Evolutionary conservation across 805 yeast genomes (phyloP).

Genomic region (Candida coquimbonensis): DNA sequence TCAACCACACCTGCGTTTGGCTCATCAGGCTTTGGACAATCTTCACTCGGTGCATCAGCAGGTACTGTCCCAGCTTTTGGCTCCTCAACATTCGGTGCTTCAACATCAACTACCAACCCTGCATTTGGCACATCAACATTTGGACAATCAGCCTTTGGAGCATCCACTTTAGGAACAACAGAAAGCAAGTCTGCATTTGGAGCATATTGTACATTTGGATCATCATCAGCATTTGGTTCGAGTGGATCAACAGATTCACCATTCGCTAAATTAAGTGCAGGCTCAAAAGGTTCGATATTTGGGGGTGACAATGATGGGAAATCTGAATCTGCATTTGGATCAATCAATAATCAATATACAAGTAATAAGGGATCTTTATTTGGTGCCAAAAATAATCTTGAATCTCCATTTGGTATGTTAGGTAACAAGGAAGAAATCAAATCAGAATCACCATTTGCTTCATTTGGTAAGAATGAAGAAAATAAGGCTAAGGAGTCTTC

Average conservation of each 20-base stretch:
- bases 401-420: slow-evolving; percentile 4
- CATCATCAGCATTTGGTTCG: neutral
- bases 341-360: neutral
- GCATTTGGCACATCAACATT: neutral
- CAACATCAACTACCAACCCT: neutral
- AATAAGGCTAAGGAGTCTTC: slow-evolving; percentile 11
- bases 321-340: neutral
- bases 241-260: too few species aligned
- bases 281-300: too few species aligned
- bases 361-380: neutral
- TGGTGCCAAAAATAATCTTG: neutral
- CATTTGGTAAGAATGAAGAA: neutral
- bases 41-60: slow-evolving; percentile 12
- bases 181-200: slow-evolving; percentile 21
- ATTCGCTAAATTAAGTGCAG: too few species aligned
- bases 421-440: neutral
- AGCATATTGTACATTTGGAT: slow-evolving; percentile 19
- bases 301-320: too few species aligned
- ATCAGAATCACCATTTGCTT: slow-evolving; percentile 8
- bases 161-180: slow-evolving; percentile 1
- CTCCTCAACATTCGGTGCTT: slow-evolving; percentile 1
- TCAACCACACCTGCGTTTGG: slow-evolving; percentile 7
- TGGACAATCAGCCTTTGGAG: slow-evolving; percentile 14
- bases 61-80: neutral
- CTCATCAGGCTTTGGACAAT: slow-evolving; percentile 14